Percentiles rank a stretch among this genome's conserved stretches.
Evolutionary conservation across 345 rosid species (phyloP).

Genomic region (Raphanus sativus): DNA sequence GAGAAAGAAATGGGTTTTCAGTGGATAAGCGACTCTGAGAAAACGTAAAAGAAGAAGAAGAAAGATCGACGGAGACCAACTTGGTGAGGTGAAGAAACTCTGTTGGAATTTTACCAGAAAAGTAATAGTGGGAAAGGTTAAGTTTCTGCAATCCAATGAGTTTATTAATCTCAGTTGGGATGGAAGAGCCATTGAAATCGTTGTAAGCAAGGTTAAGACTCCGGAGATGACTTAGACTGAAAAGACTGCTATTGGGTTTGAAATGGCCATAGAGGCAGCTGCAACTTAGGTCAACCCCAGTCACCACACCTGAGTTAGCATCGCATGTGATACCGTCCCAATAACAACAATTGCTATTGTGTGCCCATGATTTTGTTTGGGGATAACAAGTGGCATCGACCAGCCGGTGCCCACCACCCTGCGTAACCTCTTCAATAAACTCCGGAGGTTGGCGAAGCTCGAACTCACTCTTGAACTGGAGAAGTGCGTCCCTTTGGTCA

Average conservation of each 20-base stretch:
- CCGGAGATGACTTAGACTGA: constrained; percentile 4
- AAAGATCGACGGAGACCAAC: constrained; percentile 19
- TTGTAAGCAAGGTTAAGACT: constrained; percentile 35
- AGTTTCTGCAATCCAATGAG: not conserved
- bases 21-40: not conserved
- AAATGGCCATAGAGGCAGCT: not conserved
- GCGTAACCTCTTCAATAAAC: not conserved
- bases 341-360: constrained; percentile 12
- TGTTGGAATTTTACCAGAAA: not conserved
- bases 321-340: constrained; percentile 17
- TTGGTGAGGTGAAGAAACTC: constrained; percentile 5
- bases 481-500: not conserved
- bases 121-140: not conserved
- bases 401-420: not conserved
- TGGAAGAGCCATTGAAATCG: not conserved
- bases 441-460: not conserved
- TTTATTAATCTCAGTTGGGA: not conserved
- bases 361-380: not conserved
- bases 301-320: not conserved
- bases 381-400: not conserved
- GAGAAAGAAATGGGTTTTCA: not conserved
- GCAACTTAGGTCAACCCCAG: not conserved
- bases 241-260: not conserved
- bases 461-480: not conserved
- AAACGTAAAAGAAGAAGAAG: not conserved